phyloP scores from a whole-genome alignment of 2,329 filamentous ascomycete genomes.

The Aspergillus chevalieri region DNA sequence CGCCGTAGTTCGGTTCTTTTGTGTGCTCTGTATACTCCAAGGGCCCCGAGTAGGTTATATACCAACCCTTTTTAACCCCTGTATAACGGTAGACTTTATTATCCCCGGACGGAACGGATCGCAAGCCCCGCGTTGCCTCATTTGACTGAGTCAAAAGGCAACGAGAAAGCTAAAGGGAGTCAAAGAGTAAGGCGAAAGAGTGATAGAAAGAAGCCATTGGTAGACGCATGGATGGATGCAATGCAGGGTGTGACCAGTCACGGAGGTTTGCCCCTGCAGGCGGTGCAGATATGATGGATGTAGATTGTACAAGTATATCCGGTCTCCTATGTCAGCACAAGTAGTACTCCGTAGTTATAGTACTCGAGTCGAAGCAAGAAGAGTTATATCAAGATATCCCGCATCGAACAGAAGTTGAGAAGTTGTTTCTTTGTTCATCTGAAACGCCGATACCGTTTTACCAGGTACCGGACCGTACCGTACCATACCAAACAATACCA shows the following conservation, averaged over 20 bases:
- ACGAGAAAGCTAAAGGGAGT: too few relatives aligned
- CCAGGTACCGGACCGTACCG: neutral
- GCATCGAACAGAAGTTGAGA: too few relatives aligned
- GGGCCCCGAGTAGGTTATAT: neutral
- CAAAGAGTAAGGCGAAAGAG: neutral
- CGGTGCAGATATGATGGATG: neutral
- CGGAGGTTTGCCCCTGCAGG: neutral
- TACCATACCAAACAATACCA: slow-evolving; percentile 6
- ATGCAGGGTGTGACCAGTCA: neutral
- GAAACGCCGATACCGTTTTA: neutral
- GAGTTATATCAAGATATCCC: neutral
- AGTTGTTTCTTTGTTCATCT: neutral
- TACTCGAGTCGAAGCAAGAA: neutral
- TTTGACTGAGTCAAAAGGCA: too few relatives aligned
- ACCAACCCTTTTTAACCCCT: neutral
- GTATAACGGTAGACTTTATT: neutral
- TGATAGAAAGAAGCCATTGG: neutral
- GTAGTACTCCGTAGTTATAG: neutral
- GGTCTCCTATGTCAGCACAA: neutral
- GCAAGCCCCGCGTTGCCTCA: neutral
- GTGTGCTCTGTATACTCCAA: too few relatives aligned
- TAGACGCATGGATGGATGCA: neutral
- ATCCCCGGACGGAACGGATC: neutral
- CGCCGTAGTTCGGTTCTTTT: too few relatives aligned
- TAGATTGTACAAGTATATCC: neutral